phyloP scores from a whole-genome alignment of 2,329 filamentous ascomycete genomes.

The Corniculantispora saksenae region DNA sequence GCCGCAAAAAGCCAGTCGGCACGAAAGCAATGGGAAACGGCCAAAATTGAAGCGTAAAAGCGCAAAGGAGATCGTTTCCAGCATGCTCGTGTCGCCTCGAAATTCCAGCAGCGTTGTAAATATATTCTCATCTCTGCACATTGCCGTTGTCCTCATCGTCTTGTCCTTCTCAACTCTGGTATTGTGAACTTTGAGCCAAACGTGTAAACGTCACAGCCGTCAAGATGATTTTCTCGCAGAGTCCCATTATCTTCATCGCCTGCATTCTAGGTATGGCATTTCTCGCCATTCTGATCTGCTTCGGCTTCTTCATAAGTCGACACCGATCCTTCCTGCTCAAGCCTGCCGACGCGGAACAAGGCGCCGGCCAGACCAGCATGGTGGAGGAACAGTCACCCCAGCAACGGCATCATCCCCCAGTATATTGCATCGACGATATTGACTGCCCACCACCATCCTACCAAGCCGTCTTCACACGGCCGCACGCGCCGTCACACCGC shows the following conservation, averaged over 20 bases:
- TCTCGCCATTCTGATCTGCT: not conserved
- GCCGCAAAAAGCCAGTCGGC: not conserved
- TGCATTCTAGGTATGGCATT: constrained; percentile 5
- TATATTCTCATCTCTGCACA: not conserved
- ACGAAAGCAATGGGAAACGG: not conserved
- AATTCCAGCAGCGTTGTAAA: not conserved
- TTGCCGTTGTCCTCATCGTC: not conserved
- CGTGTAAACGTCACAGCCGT: not conserved
- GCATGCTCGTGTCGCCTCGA: not conserved
- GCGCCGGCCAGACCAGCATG: not conserved
- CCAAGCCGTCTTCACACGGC: constrained; percentile 3
- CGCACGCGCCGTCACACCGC: not conserved
- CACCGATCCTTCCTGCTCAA: not conserved
- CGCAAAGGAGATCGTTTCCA: not conserved
- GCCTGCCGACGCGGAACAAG: not conserved
- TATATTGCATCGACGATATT: constrained; percentile 20
- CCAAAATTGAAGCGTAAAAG: not conserved
- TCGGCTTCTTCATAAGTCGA: not conserved
- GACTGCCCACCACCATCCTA: constrained; percentile 22
- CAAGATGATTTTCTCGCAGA: not conserved
- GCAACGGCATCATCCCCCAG: constrained; percentile 17
- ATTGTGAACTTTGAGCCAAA: not conserved
- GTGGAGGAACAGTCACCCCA: not conserved
- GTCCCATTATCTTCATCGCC: constrained; percentile 13
- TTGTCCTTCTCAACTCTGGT: not conserved